Base-by-base conservation (phyloP, 768 basidiomycete genomes). In the Pisolithus albus region DNA sequence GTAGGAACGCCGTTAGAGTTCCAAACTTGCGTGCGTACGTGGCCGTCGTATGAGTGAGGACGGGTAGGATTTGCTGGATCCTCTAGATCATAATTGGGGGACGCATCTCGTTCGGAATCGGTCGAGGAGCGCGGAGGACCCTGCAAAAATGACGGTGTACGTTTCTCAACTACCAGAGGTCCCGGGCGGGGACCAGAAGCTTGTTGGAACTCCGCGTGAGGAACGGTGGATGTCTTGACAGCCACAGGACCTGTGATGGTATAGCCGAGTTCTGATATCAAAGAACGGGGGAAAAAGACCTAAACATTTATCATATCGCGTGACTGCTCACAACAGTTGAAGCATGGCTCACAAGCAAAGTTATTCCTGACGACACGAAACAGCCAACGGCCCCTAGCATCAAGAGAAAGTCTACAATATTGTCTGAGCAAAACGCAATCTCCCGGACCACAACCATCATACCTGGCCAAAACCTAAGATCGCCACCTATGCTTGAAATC, bases 201-300 rank as follows among this genome's bases (percentile, higher is more conserved):
- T 15, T 42, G 60, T 26, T 34, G 49, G 58, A 64, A 23, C 58
- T 66, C 43, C 57, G 65, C 3, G 8, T 64, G 54, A 16, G 55
- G 53, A n/a, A 59, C 49, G 9, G 54, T 57, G 28, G 68, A 64
- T 7, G 58, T 56, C 59, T 71, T 74, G 47, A 52, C 61, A 37
- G 37, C 30, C 5, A 39, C 16, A 16, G 69, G 54, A 46, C 76
- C 11, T 21, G 46, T 34, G 13, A 62, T 23, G 21, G 75, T 74
- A 69, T 86, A 84, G 2, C 83, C 86, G 5, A 76, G 70, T 66
- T 87, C 85, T 24, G 71, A 72, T 4, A 78, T 77, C 50, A 86
- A 73, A 3, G 86, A 86, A 42, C 85, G 84, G 34, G 87, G 87
- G 71, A 88, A 88, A 70, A 88, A 88, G 40, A 88, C 77, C 85